phyloP scores from a whole-genome alignment of 306 rosid species.

The Adenanthera pavonina region DNA sequence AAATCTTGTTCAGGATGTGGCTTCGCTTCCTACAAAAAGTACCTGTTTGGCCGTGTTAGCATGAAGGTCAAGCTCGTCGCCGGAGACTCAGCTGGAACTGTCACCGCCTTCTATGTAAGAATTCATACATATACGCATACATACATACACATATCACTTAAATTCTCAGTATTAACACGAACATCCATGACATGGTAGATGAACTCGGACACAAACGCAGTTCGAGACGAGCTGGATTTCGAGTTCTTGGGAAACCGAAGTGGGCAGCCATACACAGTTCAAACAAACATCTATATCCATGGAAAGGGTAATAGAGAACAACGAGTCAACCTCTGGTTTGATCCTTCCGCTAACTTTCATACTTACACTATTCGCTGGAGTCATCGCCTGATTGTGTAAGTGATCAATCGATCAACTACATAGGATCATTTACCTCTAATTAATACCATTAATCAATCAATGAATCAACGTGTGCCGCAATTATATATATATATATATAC shows the following conservation, averaged over 20 bases:
- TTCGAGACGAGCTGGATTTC: constrained; percentile 91
- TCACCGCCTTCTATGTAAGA: constrained; percentile 88
- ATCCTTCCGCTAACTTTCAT: constrained; percentile 79
- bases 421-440: too few species aligned
- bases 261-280: constrained; percentile 93
- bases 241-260: constrained; percentile 93
- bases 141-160: too few species aligned
- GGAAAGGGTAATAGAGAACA: constrained; percentile 91
- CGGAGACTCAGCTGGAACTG: constrained; percentile 96
- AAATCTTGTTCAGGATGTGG: constrained; percentile 70
- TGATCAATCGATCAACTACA: neutral
- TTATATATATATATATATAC: too few species aligned
- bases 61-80: constrained; percentile 94
- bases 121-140: neutral
- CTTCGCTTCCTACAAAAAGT: constrained; percentile 74
- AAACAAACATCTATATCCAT: constrained; percentile 81
- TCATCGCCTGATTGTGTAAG: constrained; percentile 74
- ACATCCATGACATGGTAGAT: constrained; percentile 47
- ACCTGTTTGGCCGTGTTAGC: constrained; percentile 90
- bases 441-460: too few species aligned
- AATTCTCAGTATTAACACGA: too few species aligned
- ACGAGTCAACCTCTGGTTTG: constrained; percentile 94
- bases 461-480: too few species aligned
- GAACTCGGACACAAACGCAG: constrained; percentile 67
- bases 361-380: constrained; percentile 84